These are phyloP conservation scores for Zoysia pacifica DNA, from an alignment of 176 grass and related monocot genomes.

Conservation along the genomic window DNA sequence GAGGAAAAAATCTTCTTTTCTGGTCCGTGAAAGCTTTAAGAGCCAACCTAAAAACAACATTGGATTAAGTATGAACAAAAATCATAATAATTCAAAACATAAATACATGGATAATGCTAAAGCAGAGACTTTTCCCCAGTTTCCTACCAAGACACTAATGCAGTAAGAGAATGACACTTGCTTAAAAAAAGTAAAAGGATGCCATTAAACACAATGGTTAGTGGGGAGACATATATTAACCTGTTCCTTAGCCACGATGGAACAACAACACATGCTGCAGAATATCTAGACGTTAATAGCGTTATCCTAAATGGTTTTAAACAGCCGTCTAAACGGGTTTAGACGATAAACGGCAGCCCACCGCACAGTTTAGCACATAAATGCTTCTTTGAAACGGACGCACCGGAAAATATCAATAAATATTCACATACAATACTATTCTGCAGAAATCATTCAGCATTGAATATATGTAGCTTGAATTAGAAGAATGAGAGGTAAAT, in stretches of 20 bases:
- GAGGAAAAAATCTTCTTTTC: slow-evolving; percentile 94
- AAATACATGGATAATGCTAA: slow-evolving; percentile 9
- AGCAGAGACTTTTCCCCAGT: neutral
- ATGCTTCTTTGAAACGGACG: neutral
- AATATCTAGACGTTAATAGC: neutral
- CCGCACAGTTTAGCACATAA: neutral
- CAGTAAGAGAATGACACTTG: neutral
- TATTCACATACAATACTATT: neutral
- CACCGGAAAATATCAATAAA: neutral
- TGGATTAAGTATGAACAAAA: slow-evolving; percentile 9
- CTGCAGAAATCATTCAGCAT: neutral
- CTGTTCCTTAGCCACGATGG: neutral
- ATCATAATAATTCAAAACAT: slow-evolving; percentile 1
- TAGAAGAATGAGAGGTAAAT: neutral
- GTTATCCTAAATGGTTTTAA: too few relatives aligned
- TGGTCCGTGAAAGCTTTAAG: slow-evolving; percentile 96
- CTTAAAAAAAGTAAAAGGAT: too few relatives aligned
- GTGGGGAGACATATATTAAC: neutral
- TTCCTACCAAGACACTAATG: slow-evolving; percentile 15
- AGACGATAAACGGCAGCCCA: neutral
- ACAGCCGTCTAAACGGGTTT: too few relatives aligned
- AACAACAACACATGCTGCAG: neutral
- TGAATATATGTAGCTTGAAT: neutral
- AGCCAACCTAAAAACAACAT: slow-evolving; percentile 75
- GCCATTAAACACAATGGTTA: neutral